phyloP scores from a whole-genome alignment of 2,329 filamentous ascomycete species.

The Microcyclospora tardicrescens region DNA sequence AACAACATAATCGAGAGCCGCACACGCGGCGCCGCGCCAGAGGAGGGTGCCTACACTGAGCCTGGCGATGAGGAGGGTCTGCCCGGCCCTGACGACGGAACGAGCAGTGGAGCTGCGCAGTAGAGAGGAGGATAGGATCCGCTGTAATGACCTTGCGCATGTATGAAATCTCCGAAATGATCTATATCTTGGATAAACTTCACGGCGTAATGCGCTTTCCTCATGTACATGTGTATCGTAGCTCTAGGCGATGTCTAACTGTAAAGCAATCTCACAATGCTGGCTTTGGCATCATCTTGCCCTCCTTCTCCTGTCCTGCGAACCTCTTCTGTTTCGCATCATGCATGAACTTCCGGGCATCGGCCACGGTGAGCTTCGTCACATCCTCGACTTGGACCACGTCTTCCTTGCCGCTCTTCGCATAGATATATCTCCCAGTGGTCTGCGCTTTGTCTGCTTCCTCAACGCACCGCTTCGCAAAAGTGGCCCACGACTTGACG shows the following conservation, averaged over 20 bases:
- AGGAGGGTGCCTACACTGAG: conserved; percentile 34
- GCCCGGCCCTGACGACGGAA: conserved; percentile 15
- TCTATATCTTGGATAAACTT: no score
- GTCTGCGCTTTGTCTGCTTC: conserved; percentile 14
- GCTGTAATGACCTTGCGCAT: no score
- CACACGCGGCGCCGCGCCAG: conserved; percentile 36
- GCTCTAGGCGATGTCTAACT: background rate
- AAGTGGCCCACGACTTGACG: conserved; percentile 25
- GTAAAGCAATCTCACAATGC: conserved; percentile 24
- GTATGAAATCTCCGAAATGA: no score
- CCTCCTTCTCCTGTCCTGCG: conserved; percentile 21
- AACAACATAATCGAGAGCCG: conserved; percentile 35
- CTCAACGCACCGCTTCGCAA: conserved; percentile 17
- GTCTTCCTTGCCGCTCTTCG: conserved; percentile 20
- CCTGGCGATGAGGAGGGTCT: conserved; percentile 39
- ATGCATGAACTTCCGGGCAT: conserved; percentile 16
- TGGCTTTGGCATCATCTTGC: conserved; percentile 21
- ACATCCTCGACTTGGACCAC: conserved; percentile 13
- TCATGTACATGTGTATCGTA: background rate
- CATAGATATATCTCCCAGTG: conserved; percentile 18
- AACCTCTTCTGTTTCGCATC: conserved; percentile 19
- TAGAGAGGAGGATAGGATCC: no score
- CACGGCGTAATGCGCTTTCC: no score
- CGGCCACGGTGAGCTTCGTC: conserved; percentile 11
- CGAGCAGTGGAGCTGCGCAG: conserved; percentile 2